Base-by-base conservation (phyloP, 2,329 filamentous ascomycete species). In the Aspergillus bombycis region DNA sequence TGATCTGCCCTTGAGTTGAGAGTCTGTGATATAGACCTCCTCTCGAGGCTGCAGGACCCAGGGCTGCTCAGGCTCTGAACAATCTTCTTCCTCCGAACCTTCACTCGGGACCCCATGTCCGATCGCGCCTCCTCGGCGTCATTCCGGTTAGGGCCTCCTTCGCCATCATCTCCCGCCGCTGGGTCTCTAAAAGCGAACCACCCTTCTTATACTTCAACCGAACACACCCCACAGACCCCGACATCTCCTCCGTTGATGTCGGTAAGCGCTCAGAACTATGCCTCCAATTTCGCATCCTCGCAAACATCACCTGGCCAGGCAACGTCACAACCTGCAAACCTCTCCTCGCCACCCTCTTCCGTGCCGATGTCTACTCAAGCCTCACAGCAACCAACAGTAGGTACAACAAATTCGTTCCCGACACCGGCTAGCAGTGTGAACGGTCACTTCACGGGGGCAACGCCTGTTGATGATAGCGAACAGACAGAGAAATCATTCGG, bases 241-340 rank as follows among this genome's bases (percentile, higher is more conserved):
- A 79, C 75, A 72, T 81, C 79, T 65, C 76, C 79, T 79, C 78
- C 78, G 75, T 82, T 81, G 76, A 83, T 83, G 81, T 82, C 80
- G 77, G 78, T 81, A 73, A 79, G 78, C 71, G 77, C 80, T 72
- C 78, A 78, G 73, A 82, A 78, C 70, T 78, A 83, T 83, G 81
- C 77, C 75, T 77, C 79, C 71, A 75, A 76, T 70, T 77, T 80
- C 73, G 73, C 75, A 74, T 75, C 79, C 70, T 74, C 76, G 72
- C 79, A 82, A 73, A 74, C 78, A 71, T 80, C 80, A 74, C 77
- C 80, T 67, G 77, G 77, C 70, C 75, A 80, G 75, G 74, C 78
- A 72, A 77, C 76, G 68, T 74, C 74, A 71, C 78, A 78, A 74
- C 71, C 75, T 68, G 71, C 75, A 63, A 74, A 77, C 65, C 70